A percentile compares a stretch with the other conserved stretches of the same genome.
Evolutionary conservation across 108 stramenopile species (phyloP).

Genomic region (Halocafeteria seosinensis): DNA sequence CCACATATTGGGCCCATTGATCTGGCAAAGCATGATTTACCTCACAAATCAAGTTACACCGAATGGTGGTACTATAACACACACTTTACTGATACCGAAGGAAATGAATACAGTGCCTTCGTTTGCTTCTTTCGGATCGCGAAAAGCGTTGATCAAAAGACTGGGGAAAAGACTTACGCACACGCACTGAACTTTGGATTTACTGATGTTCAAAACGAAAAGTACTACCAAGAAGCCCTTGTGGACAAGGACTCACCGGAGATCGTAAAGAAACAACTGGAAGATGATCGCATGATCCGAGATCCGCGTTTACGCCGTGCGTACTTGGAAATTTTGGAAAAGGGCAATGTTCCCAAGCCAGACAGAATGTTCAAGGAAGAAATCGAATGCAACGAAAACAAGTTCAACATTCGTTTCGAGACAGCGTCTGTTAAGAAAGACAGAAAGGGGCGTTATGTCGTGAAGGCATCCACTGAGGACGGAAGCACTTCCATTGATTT

Average conservation of each 20-base stretch:
- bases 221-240: constrained; percentile 1
- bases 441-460: not conserved
- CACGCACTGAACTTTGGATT: constrained; percentile 7
- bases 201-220: constrained; percentile 1
- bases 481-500: constrained; percentile 2
- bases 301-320: constrained; percentile 5
- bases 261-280: not conserved
- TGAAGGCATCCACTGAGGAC: constrained; percentile 1
- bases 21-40: constrained; percentile 9
- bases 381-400: not conserved
- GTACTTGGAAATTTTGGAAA: constrained; percentile 1
- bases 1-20: constrained; percentile 8
- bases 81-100: not conserved
- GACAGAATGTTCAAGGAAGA: constrained; percentile 9
- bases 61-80: constrained; percentile 15
- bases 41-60: constrained; percentile 1
- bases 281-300: not conserved
- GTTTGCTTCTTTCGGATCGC: not conserved
- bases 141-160: not conserved
- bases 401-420: constrained; percentile 3
- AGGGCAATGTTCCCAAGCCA: constrained; percentile 8
- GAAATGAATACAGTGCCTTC: not conserved
- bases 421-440: not conserved
- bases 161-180: not conserved
- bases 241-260: constrained; percentile 9